phyloP scores from a whole-genome alignment of 139 green algal genomes.

The Tetraselmis chui region DNA sequence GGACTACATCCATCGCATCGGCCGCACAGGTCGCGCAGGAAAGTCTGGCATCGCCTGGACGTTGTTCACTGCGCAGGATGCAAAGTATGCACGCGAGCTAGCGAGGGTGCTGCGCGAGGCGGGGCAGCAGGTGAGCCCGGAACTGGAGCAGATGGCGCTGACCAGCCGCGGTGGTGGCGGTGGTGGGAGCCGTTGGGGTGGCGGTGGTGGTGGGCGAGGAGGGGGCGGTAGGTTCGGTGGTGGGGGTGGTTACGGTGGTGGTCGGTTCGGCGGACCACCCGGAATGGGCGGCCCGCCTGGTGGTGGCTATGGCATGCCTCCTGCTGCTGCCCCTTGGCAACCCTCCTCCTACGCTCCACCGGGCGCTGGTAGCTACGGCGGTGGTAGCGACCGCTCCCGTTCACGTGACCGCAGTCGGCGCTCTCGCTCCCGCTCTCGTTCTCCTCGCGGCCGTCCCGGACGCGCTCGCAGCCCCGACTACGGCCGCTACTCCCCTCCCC shows the following conservation, averaged over 20 bases:
- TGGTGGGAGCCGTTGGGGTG: conserved; percentile 21
- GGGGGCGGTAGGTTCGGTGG: background rate
- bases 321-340: conserved; percentile 13
- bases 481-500: conserved; percentile 15
- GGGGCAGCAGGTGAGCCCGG: conserved; percentile 43
- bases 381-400: conserved; percentile 3
- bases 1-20: conserved; percentile 87
- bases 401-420: conserved; percentile 19
- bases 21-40: conserved; percentile 79
- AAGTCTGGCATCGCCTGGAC: conserved; percentile 69
- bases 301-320: conserved; percentile 23
- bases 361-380: conserved; percentile 19
- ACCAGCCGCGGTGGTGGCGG: conserved; percentile 29
- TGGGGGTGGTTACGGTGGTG: background rate
- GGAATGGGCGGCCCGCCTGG: conserved; percentile 17
- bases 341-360: conserved; percentile 1
- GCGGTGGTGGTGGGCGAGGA: background rate
- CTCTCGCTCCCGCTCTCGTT: conserved; percentile 5
- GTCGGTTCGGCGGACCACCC: conserved; percentile 19
- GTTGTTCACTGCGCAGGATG: conserved; percentile 62
- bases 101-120: conserved; percentile 47
- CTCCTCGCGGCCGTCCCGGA: conserved; percentile 3
- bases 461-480: conserved; percentile 26
- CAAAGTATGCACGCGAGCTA: conserved; percentile 64
- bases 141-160: conserved; percentile 41